Base-by-base conservation (phyloP, 345 rosid genomes). In the Salix dunnii region DNA sequence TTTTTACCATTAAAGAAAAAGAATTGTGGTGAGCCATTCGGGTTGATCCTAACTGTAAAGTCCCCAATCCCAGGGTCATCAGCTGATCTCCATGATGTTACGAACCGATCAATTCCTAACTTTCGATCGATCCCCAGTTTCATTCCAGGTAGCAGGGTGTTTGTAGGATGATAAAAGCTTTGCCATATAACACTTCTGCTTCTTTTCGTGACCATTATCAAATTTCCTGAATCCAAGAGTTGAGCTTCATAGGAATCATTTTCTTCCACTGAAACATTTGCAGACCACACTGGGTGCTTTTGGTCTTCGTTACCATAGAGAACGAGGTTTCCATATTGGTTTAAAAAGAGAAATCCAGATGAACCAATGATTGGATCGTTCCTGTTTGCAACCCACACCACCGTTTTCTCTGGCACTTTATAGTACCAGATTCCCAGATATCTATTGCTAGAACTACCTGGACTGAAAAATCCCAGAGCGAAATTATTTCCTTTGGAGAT, bases 401-500 rank as follows among this genome's bases (percentile, higher is more conserved):
- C 42, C 1, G 42, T 38, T 38, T 38, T 8, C 10, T 38, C 42
- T 8, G 42, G 42, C 10, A 38, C 2, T 38, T 38, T 0, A 38
- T 38, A 2, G 42, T 38, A 38, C 11, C 42, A 38, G 3, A 73
- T 63, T 1, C 40, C 76, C 61, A 73, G 25, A 42, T 61, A 61
- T n/a, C 21, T 38, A 17, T 17, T 17, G 11, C 36, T 40, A 8
- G 76, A 61, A 13, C 42, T 62, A 3, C 69, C 69, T 1, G 42
- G 42, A 8, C 55, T 68, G 55, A 68, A 76, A 51, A 68, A 76
- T 12, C 78, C 78, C 7, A 75, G 46, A 1, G 71, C 38, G 12
- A 66, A 66, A 6, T 2, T 60, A 1, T 60, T 6, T 27, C 46
- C 68, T 8, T 38, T 1, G 42, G 42, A 38, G 42, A 38, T 7